A percentile compares a stretch with the other conserved stretches of the same genome.
Conservation (phyloP, 352 stramenopile species). For the Pythium dissimile region DNA sequence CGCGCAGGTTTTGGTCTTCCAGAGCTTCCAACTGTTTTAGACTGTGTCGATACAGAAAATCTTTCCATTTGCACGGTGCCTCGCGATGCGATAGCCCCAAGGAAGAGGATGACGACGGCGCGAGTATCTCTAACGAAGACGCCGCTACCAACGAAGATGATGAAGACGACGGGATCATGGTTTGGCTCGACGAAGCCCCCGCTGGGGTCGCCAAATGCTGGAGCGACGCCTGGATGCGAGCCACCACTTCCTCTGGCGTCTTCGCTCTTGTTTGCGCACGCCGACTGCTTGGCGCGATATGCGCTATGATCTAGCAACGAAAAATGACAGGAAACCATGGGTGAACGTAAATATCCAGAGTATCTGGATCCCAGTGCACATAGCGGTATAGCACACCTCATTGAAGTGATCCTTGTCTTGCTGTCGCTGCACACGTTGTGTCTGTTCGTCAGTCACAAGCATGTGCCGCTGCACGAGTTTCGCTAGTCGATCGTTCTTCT, state of each 20-base stretch:
- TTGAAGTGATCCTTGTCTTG: conserved; percentile 20
- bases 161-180: neutral
- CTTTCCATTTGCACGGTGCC: conserved; percentile 1
- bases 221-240: conserved; percentile 19
- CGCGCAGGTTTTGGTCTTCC: conserved; percentile 24
- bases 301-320: conserved; percentile 14
- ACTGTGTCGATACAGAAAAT: conserved; percentile 34
- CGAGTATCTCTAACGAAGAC: neutral
- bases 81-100: neutral
- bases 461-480: conserved; percentile 26
- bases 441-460: conserved; percentile 4
- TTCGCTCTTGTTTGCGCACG: neutral
- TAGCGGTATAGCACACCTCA: conserved; percentile 20
- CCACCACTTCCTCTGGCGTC: conserved; percentile 7
- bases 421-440: conserved; percentile 4
- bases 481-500: conserved; percentile 26
- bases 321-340: no score
- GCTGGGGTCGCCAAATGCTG: conserved; percentile 4
- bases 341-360: no score
- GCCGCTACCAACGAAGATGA: neutral
- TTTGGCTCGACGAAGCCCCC: neutral
- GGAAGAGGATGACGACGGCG: neutral
- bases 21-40: conserved; percentile 13
- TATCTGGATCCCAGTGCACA: no score
- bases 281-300: neutral